Conservation (phyloP, 1,139 yeast species). For the Chernovozyma aurita region DNA sequence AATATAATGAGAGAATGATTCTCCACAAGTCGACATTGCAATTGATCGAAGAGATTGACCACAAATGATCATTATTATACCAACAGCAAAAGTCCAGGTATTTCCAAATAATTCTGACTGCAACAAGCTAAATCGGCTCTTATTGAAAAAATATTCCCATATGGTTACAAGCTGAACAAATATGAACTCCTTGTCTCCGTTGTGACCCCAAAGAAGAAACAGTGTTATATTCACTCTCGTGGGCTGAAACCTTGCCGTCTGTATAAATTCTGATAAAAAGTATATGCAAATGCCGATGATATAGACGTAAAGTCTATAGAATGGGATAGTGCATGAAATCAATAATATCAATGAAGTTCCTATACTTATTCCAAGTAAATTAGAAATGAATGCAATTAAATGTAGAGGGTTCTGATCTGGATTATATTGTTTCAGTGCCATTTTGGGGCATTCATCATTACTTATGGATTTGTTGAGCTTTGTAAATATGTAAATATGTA, state of each 20-base stretch:
- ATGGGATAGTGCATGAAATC: not conserved
- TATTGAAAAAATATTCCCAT: constrained; percentile 19
- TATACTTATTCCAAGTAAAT: constrained; percentile 18
- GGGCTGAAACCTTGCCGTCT: constrained; percentile 24
- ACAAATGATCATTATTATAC: not conserved
- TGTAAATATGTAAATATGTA: no score
- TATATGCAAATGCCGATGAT: constrained; percentile 15
- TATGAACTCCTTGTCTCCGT: constrained; percentile 32
- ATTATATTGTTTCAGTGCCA: no score
- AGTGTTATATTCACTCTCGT: constrained; percentile 22
- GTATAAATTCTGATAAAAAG: constrained; percentile 28
- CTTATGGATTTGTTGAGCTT: no score
- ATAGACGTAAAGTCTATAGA: not conserved
- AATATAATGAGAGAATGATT: constrained; percentile 33
- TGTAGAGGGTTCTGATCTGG: constrained; percentile 16
- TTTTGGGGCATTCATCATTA: no score
- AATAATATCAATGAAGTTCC: constrained; percentile 9
- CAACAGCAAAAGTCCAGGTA: constrained; percentile 1
- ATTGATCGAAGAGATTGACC: constrained; percentile 16
- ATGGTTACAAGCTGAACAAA: constrained; percentile 23
- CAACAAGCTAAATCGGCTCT: constrained; percentile 4
- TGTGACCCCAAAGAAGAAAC: constrained; percentile 35
- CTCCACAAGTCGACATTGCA: constrained; percentile 35
- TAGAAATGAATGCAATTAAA: constrained; percentile 15
- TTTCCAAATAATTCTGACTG: not conserved